Percentiles rank a stretch among this genome's conserved stretches.
Conservation (phyloP, 2,329 filamentous ascomycete species). For the Cadophora gregata region DNA sequence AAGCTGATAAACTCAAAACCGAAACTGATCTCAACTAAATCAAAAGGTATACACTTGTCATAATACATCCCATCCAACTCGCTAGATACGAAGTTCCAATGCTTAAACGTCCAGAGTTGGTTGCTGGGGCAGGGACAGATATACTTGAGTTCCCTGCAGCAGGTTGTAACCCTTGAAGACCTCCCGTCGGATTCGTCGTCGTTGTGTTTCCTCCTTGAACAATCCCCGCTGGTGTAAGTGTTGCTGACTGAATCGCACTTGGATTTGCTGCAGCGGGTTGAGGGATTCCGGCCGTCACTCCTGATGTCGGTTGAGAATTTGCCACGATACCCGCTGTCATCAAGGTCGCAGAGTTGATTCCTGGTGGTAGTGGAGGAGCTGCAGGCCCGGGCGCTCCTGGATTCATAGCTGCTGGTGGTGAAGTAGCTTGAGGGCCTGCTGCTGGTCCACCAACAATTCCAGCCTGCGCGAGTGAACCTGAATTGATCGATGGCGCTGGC, state of each 20-base stretch:
- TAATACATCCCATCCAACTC: background rate
- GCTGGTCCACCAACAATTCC: slow-evolving; percentile 8
- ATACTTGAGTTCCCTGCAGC: slow-evolving; percentile 1
- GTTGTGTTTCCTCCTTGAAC: slow-evolving; percentile 8
- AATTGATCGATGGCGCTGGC: background rate
- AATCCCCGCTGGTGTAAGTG: slow-evolving; percentile 3
- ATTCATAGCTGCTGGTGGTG: background rate
- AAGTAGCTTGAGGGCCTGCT: background rate
- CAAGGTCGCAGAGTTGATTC: slow-evolving; percentile 2
- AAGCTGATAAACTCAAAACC: background rate
- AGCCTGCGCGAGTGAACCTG: background rate
- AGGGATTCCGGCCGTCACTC: background rate
- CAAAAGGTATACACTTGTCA: background rate
- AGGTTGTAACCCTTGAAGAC: background rate
- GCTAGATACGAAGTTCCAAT: background rate
- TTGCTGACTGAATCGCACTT: background rate
- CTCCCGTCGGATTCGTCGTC: background rate
- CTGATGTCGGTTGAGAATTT: background rate
- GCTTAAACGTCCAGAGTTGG: background rate
- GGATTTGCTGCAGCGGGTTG: background rate
- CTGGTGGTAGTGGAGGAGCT: background rate
- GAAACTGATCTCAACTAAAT: background rate
- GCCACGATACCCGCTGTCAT: slow-evolving; percentile 8
- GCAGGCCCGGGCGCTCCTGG: background rate
- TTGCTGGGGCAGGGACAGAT: too few species aligned